These are phyloP conservation scores for Rhododendron ovatum DNA, from an alignment of 148 eudicot genomes.

Conservation along the genomic window DNA sequence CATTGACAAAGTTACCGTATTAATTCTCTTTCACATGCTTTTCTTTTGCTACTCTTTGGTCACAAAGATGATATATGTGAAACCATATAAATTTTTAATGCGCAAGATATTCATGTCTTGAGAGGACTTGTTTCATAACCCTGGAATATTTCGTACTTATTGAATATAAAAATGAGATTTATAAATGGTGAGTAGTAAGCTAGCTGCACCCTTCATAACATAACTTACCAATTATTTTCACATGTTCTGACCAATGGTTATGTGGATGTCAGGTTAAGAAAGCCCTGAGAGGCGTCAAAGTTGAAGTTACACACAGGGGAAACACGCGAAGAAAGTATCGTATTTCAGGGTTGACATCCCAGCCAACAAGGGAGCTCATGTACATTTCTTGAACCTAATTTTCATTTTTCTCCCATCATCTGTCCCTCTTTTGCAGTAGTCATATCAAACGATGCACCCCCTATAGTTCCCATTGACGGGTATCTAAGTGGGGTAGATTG, in stretches of 20 bases:
- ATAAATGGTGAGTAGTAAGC: background rate
- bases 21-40: background rate
- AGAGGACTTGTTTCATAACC: background rate
- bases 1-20: background rate
- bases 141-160: background rate
- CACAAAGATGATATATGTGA: background rate
- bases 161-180: background rate
- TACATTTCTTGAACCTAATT: constrained; percentile 18
- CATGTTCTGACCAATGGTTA: background rate
- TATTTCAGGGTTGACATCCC: constrained; percentile 81
- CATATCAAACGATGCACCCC: background rate
- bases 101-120: background rate
- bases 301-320: constrained; percentile 93
- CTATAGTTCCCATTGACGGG: background rate
- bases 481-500: background rate
- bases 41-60: background rate
- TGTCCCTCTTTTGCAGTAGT: background rate
- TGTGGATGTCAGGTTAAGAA: constrained; percentile 61
- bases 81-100: background rate
- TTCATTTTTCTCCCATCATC: background rate
- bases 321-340: constrained; percentile 79
- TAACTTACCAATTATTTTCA: background rate
- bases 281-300: constrained; percentile 88
- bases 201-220: background rate
- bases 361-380: constrained; percentile 85